Percentiles rank a stretch among this genome's conserved stretches.
Conservation (phyloP, 768 basidiomycete genomes). For the Tylopilus intermedius region DNA sequence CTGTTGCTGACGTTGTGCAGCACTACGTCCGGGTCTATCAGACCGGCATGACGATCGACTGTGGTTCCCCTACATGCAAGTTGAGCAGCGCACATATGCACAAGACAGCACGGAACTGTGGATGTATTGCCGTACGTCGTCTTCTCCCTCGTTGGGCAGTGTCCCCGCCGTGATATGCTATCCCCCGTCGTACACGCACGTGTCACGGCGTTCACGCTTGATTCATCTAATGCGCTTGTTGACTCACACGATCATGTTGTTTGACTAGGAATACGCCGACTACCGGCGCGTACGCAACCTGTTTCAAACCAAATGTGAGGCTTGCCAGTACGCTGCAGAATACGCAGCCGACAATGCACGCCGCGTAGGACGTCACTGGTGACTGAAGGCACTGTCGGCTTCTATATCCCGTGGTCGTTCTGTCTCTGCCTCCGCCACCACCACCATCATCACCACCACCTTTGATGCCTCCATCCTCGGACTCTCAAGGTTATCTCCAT, state of each 20-base stretch:
- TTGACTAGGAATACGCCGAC: constrained; percentile 37
- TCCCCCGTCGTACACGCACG: background rate
- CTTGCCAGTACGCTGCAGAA: constrained; percentile 39
- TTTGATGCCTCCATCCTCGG: background rate
- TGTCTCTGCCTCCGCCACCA: constrained; percentile 3
- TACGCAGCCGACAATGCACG: constrained; percentile 19
- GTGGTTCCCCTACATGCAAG: constrained; percentile 44
- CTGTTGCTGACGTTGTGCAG: constrained; percentile 28
- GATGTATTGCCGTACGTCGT: constrained; percentile 41
- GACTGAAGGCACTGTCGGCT: constrained; percentile 3
- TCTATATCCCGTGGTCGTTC: background rate
- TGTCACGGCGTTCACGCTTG: background rate
- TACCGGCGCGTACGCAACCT: constrained; percentile 56
- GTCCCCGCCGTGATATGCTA: background rate
- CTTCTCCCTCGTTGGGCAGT: background rate
- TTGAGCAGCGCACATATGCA: constrained; percentile 58
- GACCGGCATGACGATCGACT: constrained; percentile 56
- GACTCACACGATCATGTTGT: constrained; percentile 1
- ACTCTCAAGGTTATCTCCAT: background rate
- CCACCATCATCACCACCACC: background rate
- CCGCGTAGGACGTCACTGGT: constrained; percentile 23
- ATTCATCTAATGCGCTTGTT: background rate
- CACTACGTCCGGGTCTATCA: constrained; percentile 63
- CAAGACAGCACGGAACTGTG: constrained; percentile 52
- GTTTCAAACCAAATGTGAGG: constrained; percentile 61